Percentiles rank a stretch among this genome's conserved stretches.
These are phyloP conservation scores for Thalassiosira profunda DNA, from an alignment of 108 stramenopile genomes.

Conservation along the genomic window DNA sequence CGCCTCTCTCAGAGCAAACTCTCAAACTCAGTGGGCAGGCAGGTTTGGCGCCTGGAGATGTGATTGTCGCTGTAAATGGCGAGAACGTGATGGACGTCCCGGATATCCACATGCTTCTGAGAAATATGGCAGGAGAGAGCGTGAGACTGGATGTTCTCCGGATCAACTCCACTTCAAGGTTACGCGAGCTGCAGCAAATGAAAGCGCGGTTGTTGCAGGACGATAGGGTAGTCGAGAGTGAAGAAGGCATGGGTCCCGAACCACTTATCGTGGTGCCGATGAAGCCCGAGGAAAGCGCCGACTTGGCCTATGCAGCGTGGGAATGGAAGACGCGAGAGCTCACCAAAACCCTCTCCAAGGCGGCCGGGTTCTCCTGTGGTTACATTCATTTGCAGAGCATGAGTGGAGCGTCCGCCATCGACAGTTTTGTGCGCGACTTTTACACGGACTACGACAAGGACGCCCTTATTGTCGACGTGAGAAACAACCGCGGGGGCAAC, in stretches of 20 bases:
- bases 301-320: slow-evolving; percentile 69
- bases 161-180: slow-evolving; percentile 29
- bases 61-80: slow-evolving; percentile 76
- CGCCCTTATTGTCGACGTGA: slow-evolving; percentile 76
- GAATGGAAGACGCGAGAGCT: slow-evolving; percentile 69
- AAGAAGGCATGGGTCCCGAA: background rate
- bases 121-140: slow-evolving; percentile 56
- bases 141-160: slow-evolving; percentile 72
- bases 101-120: slow-evolving; percentile 67
- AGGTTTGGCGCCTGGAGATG: slow-evolving; percentile 70
- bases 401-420: slow-evolving; percentile 56
- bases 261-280: slow-evolving; percentile 65
- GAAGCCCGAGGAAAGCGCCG: slow-evolving; percentile 26
- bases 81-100: slow-evolving; percentile 74
- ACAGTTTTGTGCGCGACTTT: slow-evolving; percentile 78
- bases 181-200: background rate
- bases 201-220: slow-evolving; percentile 22
- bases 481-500: slow-evolving; percentile 77
- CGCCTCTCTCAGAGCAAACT: slow-evolving; percentile 58
- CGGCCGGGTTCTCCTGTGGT: slow-evolving; percentile 67
- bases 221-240: no score
- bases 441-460: slow-evolving; percentile 78
- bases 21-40: slow-evolving; percentile 61
- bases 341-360: slow-evolving; percentile 54
- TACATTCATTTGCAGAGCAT: slow-evolving; percentile 72